Percentiles rank a stretch among this genome's conserved stretches.
Evolutionary conservation across 192 early-diverging fungal species (phyloP).

Genomic region (Funneliformis mosseae): DNA sequence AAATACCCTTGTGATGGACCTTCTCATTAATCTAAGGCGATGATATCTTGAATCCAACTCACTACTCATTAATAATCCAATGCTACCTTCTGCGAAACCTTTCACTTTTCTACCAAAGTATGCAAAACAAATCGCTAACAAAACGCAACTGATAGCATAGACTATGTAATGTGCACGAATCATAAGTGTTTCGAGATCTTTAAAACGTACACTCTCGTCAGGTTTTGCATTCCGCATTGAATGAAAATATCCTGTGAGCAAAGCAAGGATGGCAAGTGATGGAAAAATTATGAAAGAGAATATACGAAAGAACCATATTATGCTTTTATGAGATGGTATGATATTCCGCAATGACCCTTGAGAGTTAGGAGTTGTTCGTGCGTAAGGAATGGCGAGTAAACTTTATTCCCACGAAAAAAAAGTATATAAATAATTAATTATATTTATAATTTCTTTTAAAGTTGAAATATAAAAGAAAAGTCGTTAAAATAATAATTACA

Average conservation of each 20-base stretch:
- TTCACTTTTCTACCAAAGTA: slow-evolving; percentile 15
- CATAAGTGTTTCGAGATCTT: not conserved
- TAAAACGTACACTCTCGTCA: not conserved
- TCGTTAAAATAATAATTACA: not conserved
- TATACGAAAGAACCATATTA: slow-evolving; percentile 12
- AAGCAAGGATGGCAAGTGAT: not conserved
- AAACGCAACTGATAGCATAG: not conserved
- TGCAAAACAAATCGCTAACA: not conserved
- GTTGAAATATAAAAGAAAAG: not conserved
- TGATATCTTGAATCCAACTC: not conserved
- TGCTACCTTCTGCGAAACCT: not conserved
- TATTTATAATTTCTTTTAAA: not conserved
- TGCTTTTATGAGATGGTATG: slow-evolving; percentile 3
- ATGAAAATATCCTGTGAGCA: slow-evolving; percentile 10
- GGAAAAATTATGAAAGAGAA: not conserved
- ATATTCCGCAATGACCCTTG: not conserved
- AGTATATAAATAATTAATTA: not conserved
- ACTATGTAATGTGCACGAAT: slow-evolving; percentile 3
- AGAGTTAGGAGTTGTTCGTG: not conserved
- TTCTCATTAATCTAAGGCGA: slow-evolving; percentile 3
- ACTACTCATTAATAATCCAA: not conserved
- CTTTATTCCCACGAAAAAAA: not conserved
- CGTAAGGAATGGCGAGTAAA: not conserved
- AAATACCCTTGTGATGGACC: slow-evolving; percentile 1
- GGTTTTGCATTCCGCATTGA: not conserved